Evolutionary conservation across 495 filamentous ascomycete genomes (phyloP).

Genomic region (Annulohypoxylon moriforme): DNA sequence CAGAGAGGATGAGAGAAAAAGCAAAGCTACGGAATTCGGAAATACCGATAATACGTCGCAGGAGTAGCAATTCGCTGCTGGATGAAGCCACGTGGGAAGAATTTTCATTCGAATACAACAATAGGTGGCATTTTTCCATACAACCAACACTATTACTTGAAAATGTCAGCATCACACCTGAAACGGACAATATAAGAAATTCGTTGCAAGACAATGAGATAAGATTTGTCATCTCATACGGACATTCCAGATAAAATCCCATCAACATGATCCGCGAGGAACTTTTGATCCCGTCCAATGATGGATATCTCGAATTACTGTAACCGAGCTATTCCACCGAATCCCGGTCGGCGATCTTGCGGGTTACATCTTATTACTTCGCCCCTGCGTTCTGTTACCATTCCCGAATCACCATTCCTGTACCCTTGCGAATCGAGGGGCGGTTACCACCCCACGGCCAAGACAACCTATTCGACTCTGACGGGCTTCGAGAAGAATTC

Average conservation of each 20-base stretch:
- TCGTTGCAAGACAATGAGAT: not conserved
- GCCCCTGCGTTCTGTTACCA: constrained; percentile 27
- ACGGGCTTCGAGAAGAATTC: constrained; percentile 42
- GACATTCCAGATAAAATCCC: not conserved
- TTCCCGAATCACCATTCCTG: constrained; percentile 21
- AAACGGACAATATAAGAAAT: not conserved
- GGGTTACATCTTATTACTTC: constrained; percentile 15
- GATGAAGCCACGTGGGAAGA: constrained; percentile 10
- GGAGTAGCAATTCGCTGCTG: constrained; percentile 10
- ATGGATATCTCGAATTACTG: constrained; percentile 28
- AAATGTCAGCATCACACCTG: not conserved
- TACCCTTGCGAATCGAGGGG: constrained; percentile 13
- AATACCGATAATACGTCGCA: constrained; percentile 1
- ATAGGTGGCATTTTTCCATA: not conserved
- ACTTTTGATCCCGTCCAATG: not conserved
- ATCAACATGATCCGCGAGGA: not conserved
- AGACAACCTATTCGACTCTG: constrained; percentile 7
- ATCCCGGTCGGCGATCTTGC: constrained; percentile 30
- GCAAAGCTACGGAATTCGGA: not conserved
- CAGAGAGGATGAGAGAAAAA: no score
- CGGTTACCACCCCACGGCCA: constrained; percentile 27
- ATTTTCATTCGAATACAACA: constrained; percentile 4
- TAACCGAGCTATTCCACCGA: constrained; percentile 2
- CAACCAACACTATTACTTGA: not conserved
- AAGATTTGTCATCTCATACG: not conserved